Evolutionary conservation across 352 stramenopile genomes (phyloP), one percentile per base, ranked within the genome.

Genomic region (Globisporangium yorkense): DNA sequence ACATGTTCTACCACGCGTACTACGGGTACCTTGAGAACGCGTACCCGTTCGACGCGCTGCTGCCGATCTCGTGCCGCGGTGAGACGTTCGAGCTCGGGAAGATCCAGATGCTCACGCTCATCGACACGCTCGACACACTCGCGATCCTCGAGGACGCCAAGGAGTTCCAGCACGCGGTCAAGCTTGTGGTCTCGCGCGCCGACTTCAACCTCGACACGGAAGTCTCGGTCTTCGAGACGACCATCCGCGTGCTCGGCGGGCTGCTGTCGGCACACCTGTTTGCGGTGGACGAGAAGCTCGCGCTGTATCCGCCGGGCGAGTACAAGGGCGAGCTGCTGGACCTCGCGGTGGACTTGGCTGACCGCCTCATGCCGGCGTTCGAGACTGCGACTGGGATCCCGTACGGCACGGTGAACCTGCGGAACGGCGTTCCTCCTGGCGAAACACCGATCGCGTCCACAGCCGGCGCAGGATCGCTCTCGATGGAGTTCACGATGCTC

Each of bases 401-500:
- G 18, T 99, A 96, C 66, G 96, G 96, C 24, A 99, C 95, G 3
- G 96, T 99, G 15, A 99, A 99, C 67, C 60, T 99, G 16, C 66
- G 89, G 5, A 49, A 66, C 7, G 85, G 85, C 2, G 87, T 99
- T 27, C 96, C 96, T 1, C 62, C 66, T 21, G 87, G 74, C 54
- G 97, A 99, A 77, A 99, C 97, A 3, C 76, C 85, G n/a, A 87
- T 98, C 61, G 93, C 97, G 2, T 98, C 89, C 13, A 96, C 97
- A 40, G 97, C 97, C 21, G 97, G 96, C 47, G 96, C 93, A 40
- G 97, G 97, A 16, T 98, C 96, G 43, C 77, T 99, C 0, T 88
- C 93, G 1, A 74, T 99, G 54, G 97, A 99, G 77, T 98, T 99
- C 61, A 96, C 94, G 16, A 87, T 99, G 65, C 73, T 99, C 10